Conservation (phyloP, 305 asterid species). For the Plantago coronopus region DNA sequence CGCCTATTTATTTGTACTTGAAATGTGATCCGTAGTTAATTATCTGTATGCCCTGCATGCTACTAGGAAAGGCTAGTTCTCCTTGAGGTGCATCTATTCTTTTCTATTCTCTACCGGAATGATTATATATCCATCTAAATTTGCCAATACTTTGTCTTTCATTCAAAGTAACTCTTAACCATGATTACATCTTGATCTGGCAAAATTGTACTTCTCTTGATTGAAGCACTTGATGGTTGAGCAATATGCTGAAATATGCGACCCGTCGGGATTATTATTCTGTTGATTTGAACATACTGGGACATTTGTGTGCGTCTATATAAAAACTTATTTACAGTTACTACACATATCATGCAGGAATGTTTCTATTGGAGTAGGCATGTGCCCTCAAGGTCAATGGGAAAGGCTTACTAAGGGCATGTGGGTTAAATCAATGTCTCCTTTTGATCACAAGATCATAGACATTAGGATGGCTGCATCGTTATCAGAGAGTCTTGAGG, state of each 20-base stretch:
- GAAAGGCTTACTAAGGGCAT: constrained; percentile 60
- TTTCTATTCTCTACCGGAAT: too few relatives aligned
- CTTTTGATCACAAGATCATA: constrained; percentile 72
- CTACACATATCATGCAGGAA: constrained; percentile 42
- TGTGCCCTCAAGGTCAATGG: constrained; percentile 77
- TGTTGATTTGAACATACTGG: neutral
- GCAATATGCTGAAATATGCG: neutral
- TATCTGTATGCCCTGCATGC: constrained; percentile 5
- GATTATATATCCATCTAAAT: too few relatives aligned
- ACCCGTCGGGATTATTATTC: neutral
- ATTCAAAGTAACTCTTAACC: constrained; percentile 4
- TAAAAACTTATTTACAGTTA: constrained; percentile 16
- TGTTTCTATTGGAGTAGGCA: constrained; percentile 64
- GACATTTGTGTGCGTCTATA: constrained; percentile 7
- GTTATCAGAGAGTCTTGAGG: constrained; percentile 48
- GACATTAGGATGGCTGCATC: constrained; percentile 65
- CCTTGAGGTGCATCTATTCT: neutral
- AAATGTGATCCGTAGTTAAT: too few relatives aligned
- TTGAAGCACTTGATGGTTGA: too few relatives aligned
- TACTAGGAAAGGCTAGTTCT: constrained; percentile 1
- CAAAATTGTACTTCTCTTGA: constrained; percentile 7
- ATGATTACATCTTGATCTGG: constrained; percentile 4
- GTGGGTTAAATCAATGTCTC: constrained; percentile 82
- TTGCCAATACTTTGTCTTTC: constrained; percentile 2
- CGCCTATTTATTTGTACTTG: constrained; percentile 11